Conservation (phyloP, 257 asterid genomes). For the Paraleonurus japonicus region DNA sequence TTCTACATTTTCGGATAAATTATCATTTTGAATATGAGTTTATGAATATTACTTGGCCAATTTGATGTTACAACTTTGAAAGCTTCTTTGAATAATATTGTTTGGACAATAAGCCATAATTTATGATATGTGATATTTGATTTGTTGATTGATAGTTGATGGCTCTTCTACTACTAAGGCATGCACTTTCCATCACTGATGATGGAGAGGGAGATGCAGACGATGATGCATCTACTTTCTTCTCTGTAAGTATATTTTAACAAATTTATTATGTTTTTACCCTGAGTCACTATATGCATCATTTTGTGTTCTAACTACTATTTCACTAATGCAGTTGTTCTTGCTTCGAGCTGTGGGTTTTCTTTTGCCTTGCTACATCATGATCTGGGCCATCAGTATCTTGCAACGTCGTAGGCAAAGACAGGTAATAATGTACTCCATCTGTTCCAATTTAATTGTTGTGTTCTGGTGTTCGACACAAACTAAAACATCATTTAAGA, state of each 20-base stretch:
- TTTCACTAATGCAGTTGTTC: conserved; percentile 59
- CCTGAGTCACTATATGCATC: not conserved
- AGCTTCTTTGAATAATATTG: not conserved
- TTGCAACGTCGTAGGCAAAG: conserved; percentile 89
- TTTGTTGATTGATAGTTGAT: conserved; percentile 58
- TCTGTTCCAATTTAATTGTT: too few species aligned
- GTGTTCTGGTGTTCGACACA: too few species aligned
- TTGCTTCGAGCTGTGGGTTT: conserved; percentile 87
- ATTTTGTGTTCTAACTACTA: not conserved
- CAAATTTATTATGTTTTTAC: not conserved
- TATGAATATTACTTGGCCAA: too few species aligned
- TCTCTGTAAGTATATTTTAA: conserved; percentile 63
- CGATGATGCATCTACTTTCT: conserved; percentile 68
- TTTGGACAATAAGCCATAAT: not conserved
- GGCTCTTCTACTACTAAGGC: conserved; percentile 93
- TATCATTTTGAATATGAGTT: too few species aligned
- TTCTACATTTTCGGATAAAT: not conserved
- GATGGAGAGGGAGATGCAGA: conserved; percentile 55
- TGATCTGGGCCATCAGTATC: conserved; percentile 91
- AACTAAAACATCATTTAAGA: too few species aligned
- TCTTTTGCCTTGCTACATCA: conserved; percentile 93
- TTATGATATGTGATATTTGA: not conserved
- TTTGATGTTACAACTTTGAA: not conserved
- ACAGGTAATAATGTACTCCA: conserved; percentile 64
- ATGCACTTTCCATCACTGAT: conserved; percentile 63